Evolutionary conservation across 2,329 filamentous ascomycete species (phyloP), one percentile per base, ranked within the genome.

Genomic region (Thielaviopsis punctulata): DNA sequence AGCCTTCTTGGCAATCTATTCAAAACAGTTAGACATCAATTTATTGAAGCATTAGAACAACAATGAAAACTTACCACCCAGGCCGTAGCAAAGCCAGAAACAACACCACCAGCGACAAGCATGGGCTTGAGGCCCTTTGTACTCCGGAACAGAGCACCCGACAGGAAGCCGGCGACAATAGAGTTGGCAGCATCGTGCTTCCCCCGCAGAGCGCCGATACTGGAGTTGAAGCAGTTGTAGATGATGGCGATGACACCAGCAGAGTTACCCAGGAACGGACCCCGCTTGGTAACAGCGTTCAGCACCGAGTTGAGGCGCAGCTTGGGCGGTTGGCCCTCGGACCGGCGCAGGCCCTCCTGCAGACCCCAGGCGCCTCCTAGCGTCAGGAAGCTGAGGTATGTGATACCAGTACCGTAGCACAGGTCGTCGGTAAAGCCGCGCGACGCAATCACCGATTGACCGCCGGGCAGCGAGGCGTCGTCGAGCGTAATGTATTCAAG

Each of bases 371-470:
- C 82, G 59, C 92, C 92, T 66, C 92, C 92, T 59, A 93, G 65
- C 41, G 83, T 77, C 61, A 98, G 72, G 6, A 85, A 92, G n/a
- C 85, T 73, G 56, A 98, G 73, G 65, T 98, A 98, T 63, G 88
- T 95, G 57, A 90, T 82, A 61, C 92, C 92, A 21, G 92, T 93
- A 63, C 93, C 92, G 66, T 98, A 98, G 70, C 92, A 96, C 55
- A 98, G 79, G 66, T 98, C 92, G 65, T 98, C 92, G 56, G 89
- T 94, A 80, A 94, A 98, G 65, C 92, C 92, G 66, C 92, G 83
- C 53, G 89, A 95, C 44, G 93, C 92, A 52, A 98, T 77, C 52
- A 89, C 84, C 44, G 90, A 93, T 65, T 86, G 84, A 55, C 81
- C 77, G 62, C 88, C 89, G 48, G 89, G 88, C 19, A 94, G 76